Base-by-base conservation (phyloP, 1,139 yeast species). In the Suhomyces coccinellae region DNA sequence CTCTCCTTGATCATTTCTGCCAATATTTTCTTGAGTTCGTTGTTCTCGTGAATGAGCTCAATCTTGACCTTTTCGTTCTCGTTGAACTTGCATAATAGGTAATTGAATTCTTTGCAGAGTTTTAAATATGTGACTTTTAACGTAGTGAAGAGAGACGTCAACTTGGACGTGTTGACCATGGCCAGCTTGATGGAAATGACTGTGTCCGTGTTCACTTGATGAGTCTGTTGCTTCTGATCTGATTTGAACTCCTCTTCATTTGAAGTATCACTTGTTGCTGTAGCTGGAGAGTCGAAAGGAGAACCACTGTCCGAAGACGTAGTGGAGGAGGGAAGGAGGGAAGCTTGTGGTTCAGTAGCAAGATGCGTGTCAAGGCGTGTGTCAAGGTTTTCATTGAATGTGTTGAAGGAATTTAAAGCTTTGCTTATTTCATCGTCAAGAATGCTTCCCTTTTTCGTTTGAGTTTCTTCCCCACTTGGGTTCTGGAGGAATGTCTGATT, bases 101-200 rank as follows among this genome's bases (percentile, higher is more conserved):
- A 67, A 49, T 68, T 68, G 57, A 67, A 67, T 45, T 68, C 73
- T 44, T 65, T 67, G 49, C 73, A 68, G 42, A 68, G 57, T 49
- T 68, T 67, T 47, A 68, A 52, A 49, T 68, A 68, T 9, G 73
- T 67, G 3, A 65, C 58, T 43, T 66, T 66, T 41, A 68, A 59
- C 2, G 69, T 61, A 3, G 68, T 61, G 54, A 64, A 67, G 7
- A 68, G 60, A 2, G 67, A 60, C 17, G 62, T 56, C 33, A 67
- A 45, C 45, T 57, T 62, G 24, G 56, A 53, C 3, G 63, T 62
- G 33, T 65, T 56, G 28, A 63, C 54, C 69, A 67, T 66, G 20
- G 66, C 54, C 38, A 53, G 55, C 47, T 67, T 67, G 34, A 67
- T 50, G n/a, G 59, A 49, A 10, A 52, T 44, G 10, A 67, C 53